Base-by-base conservation (phyloP, 441 rosid genomes). In the Bocquillonia castaneifolia region DNA sequence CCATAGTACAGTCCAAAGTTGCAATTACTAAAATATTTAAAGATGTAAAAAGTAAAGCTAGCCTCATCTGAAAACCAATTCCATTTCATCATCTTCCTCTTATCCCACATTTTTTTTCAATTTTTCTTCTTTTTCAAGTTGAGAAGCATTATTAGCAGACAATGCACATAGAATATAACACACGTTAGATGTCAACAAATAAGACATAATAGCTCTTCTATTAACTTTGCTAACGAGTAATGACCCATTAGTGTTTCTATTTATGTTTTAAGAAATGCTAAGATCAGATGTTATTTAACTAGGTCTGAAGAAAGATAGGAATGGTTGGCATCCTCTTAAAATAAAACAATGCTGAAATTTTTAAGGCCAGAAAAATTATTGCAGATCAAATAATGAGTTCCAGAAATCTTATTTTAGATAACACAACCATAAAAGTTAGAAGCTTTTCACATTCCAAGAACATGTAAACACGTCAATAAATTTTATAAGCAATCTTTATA, bases 381-480 rank as follows among this genome's bases (percentile, higher is more conserved):
- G 7, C 17, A 18, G 37, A 53, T 63, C n/a, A 15, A 52, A 7
- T 61, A 69, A 23, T 5, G 20, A 60, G n/a, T n/a, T 29, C 31
- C 28, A 26, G 36, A 31, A 26, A 48, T 14, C 45, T 22, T 40
- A 54, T 36, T 53, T 31, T 12, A 37, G 14, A 69, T 66, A 25
- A 48, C 23, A 58, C 44, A 67, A 59, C 26, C 57, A 59, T 52
- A 31, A 34, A 61, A 68, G n/a, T 17, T 17, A 51, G 32, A 67
- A 70, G 45, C 26, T n/a, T 45, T 64, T 44, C 67, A 59, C 58
- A 32, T 60, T 59, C 50, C 67, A 7, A 71, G 22, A 13, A 10
- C 64, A 71, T 54, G 6, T 62, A 61, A 59, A 48, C 37, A 5
- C 32, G 25, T 63, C 32, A 36, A 47, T 39, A 44, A 52, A 47